Percentiles rank a stretch among this genome's conserved stretches.
These are phyloP conservation scores for Luffa aegyptiaca DNA, from an alignment of 306 rosid species.

Conservation along the genomic window DNA sequence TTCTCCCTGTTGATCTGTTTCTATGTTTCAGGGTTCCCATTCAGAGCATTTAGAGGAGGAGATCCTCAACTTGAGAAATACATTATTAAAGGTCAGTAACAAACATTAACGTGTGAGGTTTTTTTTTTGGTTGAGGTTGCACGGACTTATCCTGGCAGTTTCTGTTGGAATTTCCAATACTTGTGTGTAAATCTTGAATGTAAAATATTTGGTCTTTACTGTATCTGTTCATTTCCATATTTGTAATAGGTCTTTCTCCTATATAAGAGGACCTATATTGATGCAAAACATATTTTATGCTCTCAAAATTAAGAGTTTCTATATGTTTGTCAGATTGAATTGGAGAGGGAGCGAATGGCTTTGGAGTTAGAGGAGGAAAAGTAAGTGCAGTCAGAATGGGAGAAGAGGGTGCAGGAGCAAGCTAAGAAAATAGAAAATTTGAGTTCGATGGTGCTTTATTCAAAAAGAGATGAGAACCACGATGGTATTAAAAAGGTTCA, in stretches of 20 bases:
- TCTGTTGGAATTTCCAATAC: neutral
- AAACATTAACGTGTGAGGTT: constrained; percentile 13
- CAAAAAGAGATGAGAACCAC: constrained; percentile 69
- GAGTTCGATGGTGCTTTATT: constrained; percentile 85
- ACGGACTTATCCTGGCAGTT: constrained; percentile 17
- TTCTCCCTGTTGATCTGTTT: constrained; percentile 1
- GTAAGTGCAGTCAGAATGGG: constrained; percentile 85
- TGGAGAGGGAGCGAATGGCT: constrained; percentile 93
- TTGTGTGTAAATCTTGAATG: too few relatives aligned
- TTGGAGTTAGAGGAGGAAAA: constrained; percentile 93
- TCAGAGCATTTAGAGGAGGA: constrained; percentile 82
- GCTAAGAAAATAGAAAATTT: constrained; percentile 84
- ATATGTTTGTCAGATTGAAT: constrained; percentile 51
- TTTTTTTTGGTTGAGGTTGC: neutral
- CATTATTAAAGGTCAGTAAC: constrained; percentile 58
- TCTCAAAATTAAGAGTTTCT: neutral
- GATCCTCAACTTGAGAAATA: constrained; percentile 80
- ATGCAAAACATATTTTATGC: too few relatives aligned
- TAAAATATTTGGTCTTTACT: too few relatives aligned
- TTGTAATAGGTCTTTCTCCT: too few relatives aligned
- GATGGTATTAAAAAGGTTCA: constrained; percentile 62
- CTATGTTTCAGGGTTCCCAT: constrained; percentile 66
- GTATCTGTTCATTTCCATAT: too few relatives aligned
- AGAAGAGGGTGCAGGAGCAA: constrained; percentile 74
- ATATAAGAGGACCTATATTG: too few relatives aligned